These are phyloP conservation scores for Xanthoconium purpureum DNA, from an alignment of 768 basidiomycete genomes.

Conservation along the genomic window DNA sequence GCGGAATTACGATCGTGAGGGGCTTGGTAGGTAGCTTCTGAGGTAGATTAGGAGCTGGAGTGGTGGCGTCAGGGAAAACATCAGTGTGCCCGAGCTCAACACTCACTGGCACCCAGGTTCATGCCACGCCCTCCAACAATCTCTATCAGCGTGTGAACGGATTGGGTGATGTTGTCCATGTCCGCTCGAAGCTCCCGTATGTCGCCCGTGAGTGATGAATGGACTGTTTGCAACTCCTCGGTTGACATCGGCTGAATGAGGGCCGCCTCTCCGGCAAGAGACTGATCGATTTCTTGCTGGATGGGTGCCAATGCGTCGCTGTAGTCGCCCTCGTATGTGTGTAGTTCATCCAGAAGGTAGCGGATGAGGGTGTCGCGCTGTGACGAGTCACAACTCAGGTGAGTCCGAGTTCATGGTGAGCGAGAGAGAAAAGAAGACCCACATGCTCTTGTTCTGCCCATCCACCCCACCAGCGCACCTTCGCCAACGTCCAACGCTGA, in stretches of 20 bases:
- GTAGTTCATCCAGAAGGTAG: not conserved
- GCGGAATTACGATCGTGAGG: too few species aligned
- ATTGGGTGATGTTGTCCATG: not conserved
- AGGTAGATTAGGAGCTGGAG: too few species aligned
- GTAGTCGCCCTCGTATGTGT: not conserved
- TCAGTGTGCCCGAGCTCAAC: too few species aligned
- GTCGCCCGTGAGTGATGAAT: not conserved
- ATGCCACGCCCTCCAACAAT: too few species aligned
- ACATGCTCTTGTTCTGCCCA: not conserved
- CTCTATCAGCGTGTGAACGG: too few species aligned
- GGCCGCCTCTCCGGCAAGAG: not conserved
- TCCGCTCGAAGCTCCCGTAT: not conserved
- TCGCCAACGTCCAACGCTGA: not conserved
- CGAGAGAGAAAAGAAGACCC: too few species aligned
- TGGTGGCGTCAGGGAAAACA: too few species aligned
- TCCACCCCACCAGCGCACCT: constrained; percentile 1
- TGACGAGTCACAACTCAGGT: not conserved
- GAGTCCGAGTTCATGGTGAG: too few species aligned
- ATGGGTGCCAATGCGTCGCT: not conserved
- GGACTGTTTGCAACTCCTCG: not conserved
- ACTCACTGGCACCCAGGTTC: too few species aligned
- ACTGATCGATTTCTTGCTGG: not conserved
- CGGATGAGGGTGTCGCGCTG: not conserved
- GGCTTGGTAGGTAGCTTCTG: too few species aligned
- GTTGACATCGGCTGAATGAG: not conserved